phyloP scores from a whole-genome alignment of 2,329 filamentous ascomycete species.

The Colletotrichum sp. region DNA sequence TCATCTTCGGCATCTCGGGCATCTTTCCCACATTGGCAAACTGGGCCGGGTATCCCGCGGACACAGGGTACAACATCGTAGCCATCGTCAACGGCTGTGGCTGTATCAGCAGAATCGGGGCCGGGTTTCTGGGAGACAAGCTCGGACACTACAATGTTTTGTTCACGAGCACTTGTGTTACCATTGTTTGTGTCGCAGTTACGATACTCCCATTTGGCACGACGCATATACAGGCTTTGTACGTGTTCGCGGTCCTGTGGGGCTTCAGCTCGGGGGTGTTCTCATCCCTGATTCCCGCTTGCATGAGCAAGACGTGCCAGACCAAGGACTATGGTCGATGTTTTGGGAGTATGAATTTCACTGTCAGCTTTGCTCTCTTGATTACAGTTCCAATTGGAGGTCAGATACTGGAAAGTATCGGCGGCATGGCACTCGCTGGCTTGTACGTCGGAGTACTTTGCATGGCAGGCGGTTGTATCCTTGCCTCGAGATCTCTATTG shows the following conservation, averaged over 20 bases:
- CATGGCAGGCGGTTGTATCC: background rate
- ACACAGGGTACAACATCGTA: constrained; percentile 48
- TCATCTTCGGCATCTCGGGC: constrained; percentile 50
- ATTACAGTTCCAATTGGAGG: constrained; percentile 50
- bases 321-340: constrained; percentile 45
- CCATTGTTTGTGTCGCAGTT: constrained; percentile 39
- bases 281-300: constrained; percentile 40
- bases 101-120: constrained; percentile 47
- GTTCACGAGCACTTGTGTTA: constrained; percentile 23
- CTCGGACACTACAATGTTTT: constrained; percentile 52
- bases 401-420: constrained; percentile 47
- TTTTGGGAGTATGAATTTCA: constrained; percentile 44
- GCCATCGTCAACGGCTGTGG: constrained; percentile 49
- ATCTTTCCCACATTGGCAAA: constrained; percentile 51
- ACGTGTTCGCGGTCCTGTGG: constrained; percentile 49
- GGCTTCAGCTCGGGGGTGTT: constrained; percentile 51
- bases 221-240: constrained; percentile 40
- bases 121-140: constrained; percentile 46
- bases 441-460: constrained; percentile 40
- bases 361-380: constrained; percentile 49
- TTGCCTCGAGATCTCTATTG: background rate
- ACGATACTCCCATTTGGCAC: constrained; percentile 51
- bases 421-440: constrained; percentile 46
- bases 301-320: constrained; percentile 50
- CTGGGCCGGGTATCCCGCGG: constrained; percentile 33